Percentiles rank a stretch among this genome's conserved stretches.
Evolutionary conservation across 129 eudicot genomes (phyloP).

Genomic region (Helianthus tuberosus): DNA sequence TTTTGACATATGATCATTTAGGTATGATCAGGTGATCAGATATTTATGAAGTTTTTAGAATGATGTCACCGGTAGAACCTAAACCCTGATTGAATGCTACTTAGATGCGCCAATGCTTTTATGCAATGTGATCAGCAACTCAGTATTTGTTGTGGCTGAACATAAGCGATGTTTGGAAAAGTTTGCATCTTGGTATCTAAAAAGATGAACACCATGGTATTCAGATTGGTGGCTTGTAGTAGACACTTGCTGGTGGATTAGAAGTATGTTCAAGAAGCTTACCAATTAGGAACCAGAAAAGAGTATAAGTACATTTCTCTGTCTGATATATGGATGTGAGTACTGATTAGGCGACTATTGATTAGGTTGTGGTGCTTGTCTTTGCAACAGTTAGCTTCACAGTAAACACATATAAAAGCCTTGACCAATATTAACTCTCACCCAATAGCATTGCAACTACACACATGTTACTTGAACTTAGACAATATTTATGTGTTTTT

Average conservation of each 20-base stretch:
- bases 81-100: neutral
- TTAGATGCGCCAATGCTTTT: neutral
- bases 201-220: neutral
- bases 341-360: too few species aligned
- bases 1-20: neutral
- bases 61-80: neutral
- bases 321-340: neutral
- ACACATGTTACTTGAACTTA: neutral
- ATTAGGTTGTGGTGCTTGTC: neutral
- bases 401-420: neutral
- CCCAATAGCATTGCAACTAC: neutral
- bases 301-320: neutral
- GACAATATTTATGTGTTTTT: neutral
- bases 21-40: neutral
- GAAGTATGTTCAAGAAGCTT: neutral
- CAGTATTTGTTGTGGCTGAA: neutral
- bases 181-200: neutral
- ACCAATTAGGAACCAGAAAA: neutral
- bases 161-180: too few species aligned
- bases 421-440: neutral
- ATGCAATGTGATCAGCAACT: constrained; percentile 1
- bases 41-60: neutral
- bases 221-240: neutral
- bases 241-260: neutral
- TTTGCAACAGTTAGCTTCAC: neutral